Conservation (phyloP, 1,284 basidiomycete genomes). For the Cryptococcus sp. region DNA sequence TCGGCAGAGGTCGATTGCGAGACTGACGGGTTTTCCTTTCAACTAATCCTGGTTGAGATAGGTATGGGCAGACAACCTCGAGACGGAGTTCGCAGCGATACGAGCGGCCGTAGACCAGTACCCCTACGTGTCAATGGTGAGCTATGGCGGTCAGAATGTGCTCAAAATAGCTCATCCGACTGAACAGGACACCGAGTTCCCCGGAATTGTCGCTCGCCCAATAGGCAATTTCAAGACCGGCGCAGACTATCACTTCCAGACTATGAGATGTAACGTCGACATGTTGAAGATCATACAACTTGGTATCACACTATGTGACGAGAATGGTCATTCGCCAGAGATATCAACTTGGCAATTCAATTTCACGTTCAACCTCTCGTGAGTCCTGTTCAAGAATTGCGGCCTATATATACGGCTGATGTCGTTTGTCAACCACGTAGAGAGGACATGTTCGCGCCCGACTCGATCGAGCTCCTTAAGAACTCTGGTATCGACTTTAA, state of each 20-base stretch:
- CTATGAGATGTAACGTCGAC: conserved; percentile 98
- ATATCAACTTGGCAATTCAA: conserved; percentile 99
- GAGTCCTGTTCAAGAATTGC: conserved; percentile 48
- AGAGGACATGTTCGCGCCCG: conserved; percentile 97
- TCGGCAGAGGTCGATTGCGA: neutral
- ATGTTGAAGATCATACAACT: conserved; percentile 97
- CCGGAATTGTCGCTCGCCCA: conserved; percentile 94
- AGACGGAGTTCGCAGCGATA: conserved; percentile 84
- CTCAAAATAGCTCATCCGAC: neutral
- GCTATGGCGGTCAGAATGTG: conserved; percentile 27
- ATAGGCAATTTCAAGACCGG: conserved; percentile 96
- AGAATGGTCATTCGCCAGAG: conserved; percentile 87
- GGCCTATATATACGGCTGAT: neutral
- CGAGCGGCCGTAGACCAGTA: conserved; percentile 85
- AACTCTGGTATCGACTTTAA: conserved; percentile 97
- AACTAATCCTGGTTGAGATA: conserved; percentile 8
- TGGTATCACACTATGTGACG: conserved; percentile 91
- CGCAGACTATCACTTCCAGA: conserved; percentile 99
- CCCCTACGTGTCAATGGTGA: conserved; percentile 93
- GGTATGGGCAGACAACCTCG: conserved; percentile 93
- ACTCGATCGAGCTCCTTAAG: conserved; percentile 90
- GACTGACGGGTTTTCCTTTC: neutral
- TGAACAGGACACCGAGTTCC: conserved; percentile 93
- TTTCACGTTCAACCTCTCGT: conserved; percentile 90
- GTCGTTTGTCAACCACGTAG: conserved; percentile 53